A percentile compares a stretch with the other conserved stretches of the same genome.
Conservation (phyloP, 805 yeast genomes). For the Lipomyces starkeyi region DNA sequence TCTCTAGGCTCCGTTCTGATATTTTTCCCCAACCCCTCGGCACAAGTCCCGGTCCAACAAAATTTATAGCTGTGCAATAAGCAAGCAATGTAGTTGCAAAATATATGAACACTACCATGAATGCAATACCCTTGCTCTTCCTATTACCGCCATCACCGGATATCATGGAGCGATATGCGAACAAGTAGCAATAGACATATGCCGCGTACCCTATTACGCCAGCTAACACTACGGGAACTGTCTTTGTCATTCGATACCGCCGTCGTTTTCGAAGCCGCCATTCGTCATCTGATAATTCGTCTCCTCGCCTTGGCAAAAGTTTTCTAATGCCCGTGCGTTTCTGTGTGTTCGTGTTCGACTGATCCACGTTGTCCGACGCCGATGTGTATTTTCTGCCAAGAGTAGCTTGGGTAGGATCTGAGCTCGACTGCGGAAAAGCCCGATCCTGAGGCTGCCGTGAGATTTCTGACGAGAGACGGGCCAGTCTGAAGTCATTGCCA, state of each 20-base stretch:
- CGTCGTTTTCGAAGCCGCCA: conserved; percentile 21
- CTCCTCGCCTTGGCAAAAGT: not conserved
- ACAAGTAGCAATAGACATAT: conserved; percentile 53
- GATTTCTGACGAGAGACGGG: conserved; percentile 5
- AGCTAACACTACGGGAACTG: conserved; percentile 26
- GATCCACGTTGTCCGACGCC: not conserved
- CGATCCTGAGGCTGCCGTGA: not conserved
- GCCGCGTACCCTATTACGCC: conserved; percentile 50
- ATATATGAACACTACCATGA: conserved; percentile 47
- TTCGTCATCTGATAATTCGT: conserved; percentile 18
- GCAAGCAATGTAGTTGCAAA: conserved; percentile 42
- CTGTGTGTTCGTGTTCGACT: not conserved
- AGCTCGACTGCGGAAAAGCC: not conserved
- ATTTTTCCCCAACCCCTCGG: conserved; percentile 48
- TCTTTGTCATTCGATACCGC: conserved; percentile 26
- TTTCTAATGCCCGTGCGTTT: not conserved
- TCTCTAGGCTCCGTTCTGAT: not conserved
- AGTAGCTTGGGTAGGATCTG: not conserved
- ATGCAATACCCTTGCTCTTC: conserved; percentile 49
- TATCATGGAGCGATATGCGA: conserved; percentile 52
- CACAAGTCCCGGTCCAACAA: conserved; percentile 66
- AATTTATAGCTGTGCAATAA: conserved; percentile 55
- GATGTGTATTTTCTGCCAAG: not conserved
- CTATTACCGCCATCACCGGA: conserved; percentile 22
- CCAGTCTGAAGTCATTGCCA: conserved; percentile 3